These are phyloP conservation scores for Brachypodium distachyon DNA, from an alignment of 202 grass and related monocot genomes.

Conservation along the genomic window DNA sequence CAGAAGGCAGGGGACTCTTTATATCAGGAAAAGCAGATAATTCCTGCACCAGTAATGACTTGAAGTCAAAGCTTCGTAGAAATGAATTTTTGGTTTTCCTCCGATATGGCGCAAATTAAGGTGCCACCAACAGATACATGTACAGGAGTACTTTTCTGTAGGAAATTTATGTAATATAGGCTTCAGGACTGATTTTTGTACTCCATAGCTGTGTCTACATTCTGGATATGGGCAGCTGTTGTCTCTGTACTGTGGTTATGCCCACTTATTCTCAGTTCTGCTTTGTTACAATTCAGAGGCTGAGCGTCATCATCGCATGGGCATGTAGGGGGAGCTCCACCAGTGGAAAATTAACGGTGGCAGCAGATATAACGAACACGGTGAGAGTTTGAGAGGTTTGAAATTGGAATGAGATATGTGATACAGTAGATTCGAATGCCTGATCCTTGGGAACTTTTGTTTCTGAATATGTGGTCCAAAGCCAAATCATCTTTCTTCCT, in stretches of 20 bases:
- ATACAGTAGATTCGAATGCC: neutral
- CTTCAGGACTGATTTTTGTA: neutral
- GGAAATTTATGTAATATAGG: neutral
- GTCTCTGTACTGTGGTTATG: neutral
- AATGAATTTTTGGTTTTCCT: slow-evolving; percentile 1
- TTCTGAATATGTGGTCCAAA: neutral
- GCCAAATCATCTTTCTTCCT: neutral
- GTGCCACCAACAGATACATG: neutral
- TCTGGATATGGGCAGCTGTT: neutral
- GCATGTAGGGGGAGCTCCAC: too few relatives aligned
- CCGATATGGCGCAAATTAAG: neutral
- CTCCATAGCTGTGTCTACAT: neutral
- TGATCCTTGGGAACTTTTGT: neutral
- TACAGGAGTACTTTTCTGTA: neutral
- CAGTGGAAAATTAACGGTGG: too few relatives aligned
- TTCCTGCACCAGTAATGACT: neutral
- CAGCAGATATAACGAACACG: neutral
- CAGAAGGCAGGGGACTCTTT: neutral
- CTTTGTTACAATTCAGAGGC: neutral
- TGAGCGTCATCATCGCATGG: too few relatives aligned
- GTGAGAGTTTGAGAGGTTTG: neutral
- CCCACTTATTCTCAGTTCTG: neutral
- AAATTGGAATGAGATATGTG: neutral
- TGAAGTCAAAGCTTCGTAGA: slow-evolving; percentile 4
- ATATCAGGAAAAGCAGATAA: neutral